phyloP scores from a whole-genome alignment of 257 asterid genomes.

The Gentiana straminea region DNA sequence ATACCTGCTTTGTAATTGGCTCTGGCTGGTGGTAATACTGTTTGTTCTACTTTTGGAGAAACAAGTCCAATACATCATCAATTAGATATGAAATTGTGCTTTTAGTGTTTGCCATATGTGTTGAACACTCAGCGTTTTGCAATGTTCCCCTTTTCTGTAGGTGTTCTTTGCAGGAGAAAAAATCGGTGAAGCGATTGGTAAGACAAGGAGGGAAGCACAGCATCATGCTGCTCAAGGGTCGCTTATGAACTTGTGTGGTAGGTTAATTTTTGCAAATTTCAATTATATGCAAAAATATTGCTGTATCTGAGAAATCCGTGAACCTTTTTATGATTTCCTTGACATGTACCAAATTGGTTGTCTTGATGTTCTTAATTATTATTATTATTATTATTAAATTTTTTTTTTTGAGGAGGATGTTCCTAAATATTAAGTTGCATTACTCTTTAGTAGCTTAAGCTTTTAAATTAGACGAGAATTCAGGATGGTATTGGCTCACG shows the following conservation, averaged over 20 bases:
- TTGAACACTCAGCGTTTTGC: slow-evolving; percentile 2
- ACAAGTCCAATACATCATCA: too few species aligned
- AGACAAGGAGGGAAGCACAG: slow-evolving; percentile 90
- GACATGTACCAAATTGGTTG: too few species aligned
- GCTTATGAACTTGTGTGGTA: slow-evolving; percentile 79
- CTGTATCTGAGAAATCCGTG: too few species aligned
- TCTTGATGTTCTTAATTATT: neutral
- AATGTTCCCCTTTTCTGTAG: slow-evolving; percentile 33
- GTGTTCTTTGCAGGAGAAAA: slow-evolving; percentile 82
- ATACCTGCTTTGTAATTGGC: neutral
- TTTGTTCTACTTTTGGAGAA: too few species aligned
- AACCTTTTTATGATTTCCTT: too few species aligned
- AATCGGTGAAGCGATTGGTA: slow-evolving; percentile 78
- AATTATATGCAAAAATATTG: too few species aligned
- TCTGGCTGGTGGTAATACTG: too few species aligned
- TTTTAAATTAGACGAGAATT: too few species aligned
- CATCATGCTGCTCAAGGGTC: slow-evolving; percentile 73
- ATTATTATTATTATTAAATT: slow-evolving; percentile 9
- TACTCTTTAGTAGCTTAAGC: too few species aligned
- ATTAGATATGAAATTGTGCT: neutral
- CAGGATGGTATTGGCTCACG: too few species aligned
- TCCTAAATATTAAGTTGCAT: too few species aligned
- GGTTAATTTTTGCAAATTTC: neutral
- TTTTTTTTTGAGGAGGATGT: too few species aligned
- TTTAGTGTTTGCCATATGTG: neutral